phyloP scores from a whole-genome alignment of 2,329 filamentous ascomycete genomes.

The Coleophoma eucalyptorum region DNA sequence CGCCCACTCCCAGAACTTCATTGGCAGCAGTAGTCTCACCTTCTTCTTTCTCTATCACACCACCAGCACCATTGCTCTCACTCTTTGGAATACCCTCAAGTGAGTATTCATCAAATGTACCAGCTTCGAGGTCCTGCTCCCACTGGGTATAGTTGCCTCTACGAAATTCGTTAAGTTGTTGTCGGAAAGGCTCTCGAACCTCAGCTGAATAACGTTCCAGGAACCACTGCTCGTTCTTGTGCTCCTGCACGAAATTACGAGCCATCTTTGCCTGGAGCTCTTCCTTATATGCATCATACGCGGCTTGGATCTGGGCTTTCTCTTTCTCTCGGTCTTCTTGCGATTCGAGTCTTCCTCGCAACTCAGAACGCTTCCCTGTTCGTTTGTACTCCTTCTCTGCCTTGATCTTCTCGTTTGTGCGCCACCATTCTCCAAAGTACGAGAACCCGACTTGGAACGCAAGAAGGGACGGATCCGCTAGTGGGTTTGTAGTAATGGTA shows the following conservation, averaged over 20 bases:
- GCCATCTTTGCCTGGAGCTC: conserved; percentile 76
- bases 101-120: conserved; percentile 90
- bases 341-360: conserved; percentile 58
- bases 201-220: conserved; percentile 89
- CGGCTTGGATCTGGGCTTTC: conserved; percentile 70
- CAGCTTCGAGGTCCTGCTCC: conserved; percentile 81
- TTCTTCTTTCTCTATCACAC: conserved; percentile 88
- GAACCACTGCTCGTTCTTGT: conserved; percentile 98
- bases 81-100: conserved; percentile 91
- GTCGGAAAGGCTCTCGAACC: conserved; percentile 69
- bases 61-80: conserved; percentile 83
- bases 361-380: conserved; percentile 64
- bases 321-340: conserved; percentile 76
- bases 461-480: conserved; percentile 68
- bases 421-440: conserved; percentile 85
- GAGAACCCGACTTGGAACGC: conserved; percentile 82
- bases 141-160: conserved; percentile 78
- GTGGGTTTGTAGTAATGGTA: conserved; percentile 56
- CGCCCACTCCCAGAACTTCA: conserved; percentile 88
- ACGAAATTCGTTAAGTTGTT: conserved; percentile 76
- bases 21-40: conserved; percentile 89
- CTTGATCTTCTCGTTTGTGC: conserved; percentile 76
- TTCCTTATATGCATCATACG: conserved; percentile 65
- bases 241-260: conserved; percentile 81
- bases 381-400: conserved; percentile 72